Percentiles rank a stretch among this genome's conserved stretches.
Evolutionary conservation across 2,329 filamentous ascomycete species (phyloP).

Genomic region (Arthrinium phaeospermum): DNA sequence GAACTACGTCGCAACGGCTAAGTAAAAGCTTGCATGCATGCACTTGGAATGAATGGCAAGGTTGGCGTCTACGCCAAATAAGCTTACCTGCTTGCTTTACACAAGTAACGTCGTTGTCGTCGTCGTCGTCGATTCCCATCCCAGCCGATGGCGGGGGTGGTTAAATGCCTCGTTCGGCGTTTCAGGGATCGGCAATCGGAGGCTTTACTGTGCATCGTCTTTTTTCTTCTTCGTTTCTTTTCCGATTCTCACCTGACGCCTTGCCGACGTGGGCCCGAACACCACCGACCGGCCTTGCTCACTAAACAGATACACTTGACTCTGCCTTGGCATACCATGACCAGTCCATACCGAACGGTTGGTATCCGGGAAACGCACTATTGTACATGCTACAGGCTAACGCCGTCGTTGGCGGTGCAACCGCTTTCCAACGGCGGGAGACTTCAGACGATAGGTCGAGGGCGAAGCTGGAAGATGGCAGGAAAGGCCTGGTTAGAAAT

Average conservation of each 20-base stretch:
- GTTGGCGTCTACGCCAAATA: neutral
- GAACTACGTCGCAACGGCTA: neutral
- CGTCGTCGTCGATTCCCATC: neutral
- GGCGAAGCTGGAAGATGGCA: neutral
- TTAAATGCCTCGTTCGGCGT: neutral
- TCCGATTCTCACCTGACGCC: neutral
- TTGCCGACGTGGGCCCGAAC: neutral
- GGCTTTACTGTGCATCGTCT: neutral
- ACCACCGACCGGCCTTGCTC: neutral
- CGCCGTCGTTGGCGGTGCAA: neutral
- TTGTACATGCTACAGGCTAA: neutral
- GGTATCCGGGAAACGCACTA: neutral
- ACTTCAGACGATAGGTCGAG: neutral
- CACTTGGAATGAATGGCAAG: neutral
- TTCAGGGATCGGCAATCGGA: neutral
- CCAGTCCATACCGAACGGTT: neutral
- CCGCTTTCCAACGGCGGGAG: conserved; percentile 7
- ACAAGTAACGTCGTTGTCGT: no score
- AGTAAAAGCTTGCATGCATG: neutral
- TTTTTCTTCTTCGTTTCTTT: no score
- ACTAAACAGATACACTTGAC: neutral
- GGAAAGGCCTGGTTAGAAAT: neutral
- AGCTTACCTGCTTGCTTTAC: neutral
- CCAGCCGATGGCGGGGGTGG: neutral
- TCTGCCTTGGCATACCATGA: neutral